Evolutionary conservation across 768 basidiomycete genomes (phyloP).

Genomic region (Lactifluus echinatus): DNA sequence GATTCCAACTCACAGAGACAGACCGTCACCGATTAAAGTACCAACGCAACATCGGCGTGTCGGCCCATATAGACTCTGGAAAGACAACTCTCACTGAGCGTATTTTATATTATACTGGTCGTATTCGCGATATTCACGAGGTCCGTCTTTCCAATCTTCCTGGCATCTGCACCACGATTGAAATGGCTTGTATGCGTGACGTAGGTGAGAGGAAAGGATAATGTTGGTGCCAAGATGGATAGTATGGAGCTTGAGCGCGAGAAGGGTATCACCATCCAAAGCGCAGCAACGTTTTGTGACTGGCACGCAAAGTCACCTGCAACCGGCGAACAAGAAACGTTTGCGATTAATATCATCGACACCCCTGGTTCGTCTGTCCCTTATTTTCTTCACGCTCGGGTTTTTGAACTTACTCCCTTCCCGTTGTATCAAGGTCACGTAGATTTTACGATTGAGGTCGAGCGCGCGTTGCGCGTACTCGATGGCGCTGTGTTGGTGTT

Average conservation of each 20-base stretch:
- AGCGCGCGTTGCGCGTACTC: conserved; percentile 89
- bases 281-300: conserved; percentile 96
- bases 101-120: conserved; percentile 91
- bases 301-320: conserved; percentile 69
- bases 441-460: conserved; percentile 99
- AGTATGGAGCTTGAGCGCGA: conserved; percentile 98
- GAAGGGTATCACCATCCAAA: conserved; percentile 99
- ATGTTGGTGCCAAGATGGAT: conserved; percentile 99
- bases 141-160: conserved; percentile 36
- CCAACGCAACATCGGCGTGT: conserved; percentile 94
- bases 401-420: neutral
- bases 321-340: conserved; percentile 64
- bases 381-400: neutral
- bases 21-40: conserved; percentile 60
- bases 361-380: conserved; percentile 63
- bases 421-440: conserved; percentile 69
- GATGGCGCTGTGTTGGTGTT: conserved; percentile 96
- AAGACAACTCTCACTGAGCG: conserved; percentile 98
- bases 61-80: conserved; percentile 92
- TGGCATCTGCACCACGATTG: neutral
- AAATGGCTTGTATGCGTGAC: neutral
- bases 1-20: conserved; percentile 41
- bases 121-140: conserved; percentile 94
- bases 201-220: conserved; percentile 87
- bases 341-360: conserved; percentile 96